These are phyloP conservation scores for Salisapilia sapeloensis DNA, from an alignment of 352 stramenopile species.

Conservation along the genomic window DNA sequence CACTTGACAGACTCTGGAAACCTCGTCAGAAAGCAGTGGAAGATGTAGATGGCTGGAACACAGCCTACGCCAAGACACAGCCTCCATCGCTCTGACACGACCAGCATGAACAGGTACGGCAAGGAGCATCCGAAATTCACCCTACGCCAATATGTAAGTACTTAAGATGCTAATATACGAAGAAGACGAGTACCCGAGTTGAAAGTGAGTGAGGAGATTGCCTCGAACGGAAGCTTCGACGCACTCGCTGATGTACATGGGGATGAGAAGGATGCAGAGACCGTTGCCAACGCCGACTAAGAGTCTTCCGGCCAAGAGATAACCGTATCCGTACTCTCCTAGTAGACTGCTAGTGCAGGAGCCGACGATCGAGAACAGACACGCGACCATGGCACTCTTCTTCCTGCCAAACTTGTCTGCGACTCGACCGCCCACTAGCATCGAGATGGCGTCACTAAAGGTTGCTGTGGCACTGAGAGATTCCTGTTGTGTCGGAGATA, in stretches of 20 bases:
- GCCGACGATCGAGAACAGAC: conserved; percentile 45
- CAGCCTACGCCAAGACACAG: conserved; percentile 52
- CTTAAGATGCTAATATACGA: conserved; percentile 1
- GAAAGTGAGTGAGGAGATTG: conserved; percentile 56
- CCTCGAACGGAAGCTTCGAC: conserved; percentile 43
- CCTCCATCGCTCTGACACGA: conserved; percentile 59
- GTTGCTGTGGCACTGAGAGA: conserved; percentile 63
- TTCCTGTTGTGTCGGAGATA: conserved; percentile 52
- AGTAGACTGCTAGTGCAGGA: conserved; percentile 31
- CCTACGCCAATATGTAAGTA: conserved; percentile 7
- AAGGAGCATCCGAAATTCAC: conserved; percentile 61
- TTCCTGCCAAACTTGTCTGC: conserved; percentile 63
- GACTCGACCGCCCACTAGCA: conserved; percentile 53
- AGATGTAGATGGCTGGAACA: conserved; percentile 52
- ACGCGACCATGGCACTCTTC: conserved; percentile 52
- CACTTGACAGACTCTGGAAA: conserved; percentile 71
- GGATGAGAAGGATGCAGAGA: conserved; percentile 70
- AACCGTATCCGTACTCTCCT: conserved; percentile 25
- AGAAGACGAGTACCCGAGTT: conserved; percentile 38
- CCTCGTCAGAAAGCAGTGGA: conserved; percentile 54
- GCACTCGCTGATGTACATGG: conserved; percentile 81
- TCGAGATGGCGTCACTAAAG: conserved; percentile 60
- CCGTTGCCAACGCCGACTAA: conserved; percentile 64
- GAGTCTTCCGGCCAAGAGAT: conserved; percentile 52
- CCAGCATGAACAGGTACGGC: conserved; percentile 69